Evolutionary conservation across 495 filamentous ascomycete species (phyloP).

Genomic region (Lepidopterella palustris): DNA sequence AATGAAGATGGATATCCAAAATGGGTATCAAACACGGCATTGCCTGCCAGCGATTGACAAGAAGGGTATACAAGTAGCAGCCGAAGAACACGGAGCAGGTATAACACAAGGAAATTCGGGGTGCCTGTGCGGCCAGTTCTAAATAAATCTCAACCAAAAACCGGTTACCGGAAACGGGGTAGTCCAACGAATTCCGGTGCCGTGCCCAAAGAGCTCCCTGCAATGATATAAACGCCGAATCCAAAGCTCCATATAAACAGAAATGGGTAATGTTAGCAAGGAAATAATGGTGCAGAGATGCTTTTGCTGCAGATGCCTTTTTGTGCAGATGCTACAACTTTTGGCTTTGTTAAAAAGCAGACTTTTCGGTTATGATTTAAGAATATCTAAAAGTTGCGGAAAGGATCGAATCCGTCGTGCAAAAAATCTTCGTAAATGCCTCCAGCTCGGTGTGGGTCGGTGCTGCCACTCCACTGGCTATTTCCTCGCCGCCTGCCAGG

Average conservation of each 20-base stretch:
- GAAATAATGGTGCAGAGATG: not conserved
- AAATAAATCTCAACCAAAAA: not conserved
- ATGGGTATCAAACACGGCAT: not conserved
- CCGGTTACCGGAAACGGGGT: not conserved
- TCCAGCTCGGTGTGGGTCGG: constrained; percentile 19
- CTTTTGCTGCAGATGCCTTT: not conserved
- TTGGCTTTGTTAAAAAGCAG: not conserved
- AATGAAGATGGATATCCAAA: not conserved
- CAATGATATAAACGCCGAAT: not conserved
- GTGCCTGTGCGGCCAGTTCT: constrained; percentile 1
- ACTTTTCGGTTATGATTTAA: not conserved
- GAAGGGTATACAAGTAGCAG: not conserved
- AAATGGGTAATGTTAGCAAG: not conserved
- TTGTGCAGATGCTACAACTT: not conserved
- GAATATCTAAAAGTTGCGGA: constrained; percentile 19
- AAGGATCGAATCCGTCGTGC: constrained; percentile 22
- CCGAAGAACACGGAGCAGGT: not conserved
- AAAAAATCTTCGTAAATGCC: constrained; percentile 27
- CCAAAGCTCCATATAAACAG: not conserved
- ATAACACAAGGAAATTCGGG: not conserved
- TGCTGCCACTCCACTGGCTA: constrained; percentile 30
- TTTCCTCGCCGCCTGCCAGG: constrained; percentile 25
- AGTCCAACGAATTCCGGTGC: not conserved
- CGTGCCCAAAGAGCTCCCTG: not conserved
- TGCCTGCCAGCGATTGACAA: not conserved